Percentiles rank a stretch among this genome's conserved stretches.
Evolutionary conservation across 1,139 yeast species (phyloP).

Genomic region (Scheffersomyces stambukii): DNA sequence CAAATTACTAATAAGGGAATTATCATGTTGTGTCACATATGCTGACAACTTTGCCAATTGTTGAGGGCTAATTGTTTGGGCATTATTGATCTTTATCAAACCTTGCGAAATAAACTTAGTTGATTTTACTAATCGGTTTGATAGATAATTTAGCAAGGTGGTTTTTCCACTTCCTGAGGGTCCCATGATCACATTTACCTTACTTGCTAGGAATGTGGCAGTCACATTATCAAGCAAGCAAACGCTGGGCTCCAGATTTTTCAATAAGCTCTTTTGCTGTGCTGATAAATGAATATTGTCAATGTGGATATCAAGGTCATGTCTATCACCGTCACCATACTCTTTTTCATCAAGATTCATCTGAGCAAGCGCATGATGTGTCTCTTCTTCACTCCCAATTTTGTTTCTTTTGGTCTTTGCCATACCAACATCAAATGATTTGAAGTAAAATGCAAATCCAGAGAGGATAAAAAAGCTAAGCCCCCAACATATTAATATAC

Average conservation of each 20-base stretch:
- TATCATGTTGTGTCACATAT: conserved; percentile 80
- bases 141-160: conserved; percentile 61
- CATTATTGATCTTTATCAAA: conserved; percentile 14
- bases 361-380: not conserved
- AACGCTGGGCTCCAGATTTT: no score
- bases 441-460: conserved; percentile 38
- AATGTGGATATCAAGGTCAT: conserved; percentile 16
- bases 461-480: conserved; percentile 52
- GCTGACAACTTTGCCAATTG: conserved; percentile 52
- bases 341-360: conserved; percentile 1
- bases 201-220: conserved; percentile 56
- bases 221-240: conserved; percentile 42
- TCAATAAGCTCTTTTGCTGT: conserved; percentile 4
- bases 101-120: conserved; percentile 18
- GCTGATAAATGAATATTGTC: conserved; percentile 19
- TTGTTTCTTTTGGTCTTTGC: conserved; percentile 38
- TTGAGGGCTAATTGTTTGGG: conserved; percentile 33
- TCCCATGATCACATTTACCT: conserved; percentile 82
- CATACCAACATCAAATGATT: conserved; percentile 52
- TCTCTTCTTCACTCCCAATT: conserved; percentile 13
- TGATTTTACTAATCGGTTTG: conserved; percentile 53
- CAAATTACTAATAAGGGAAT: conserved; percentile 60
- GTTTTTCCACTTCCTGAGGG: conserved; percentile 90
- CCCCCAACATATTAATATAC: conserved; percentile 57
- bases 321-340: conserved; percentile 4